Evolutionary conservation across 1,284 basidiomycete species (phyloP).

Genomic region (Cystobasidium slooffiae): DNA sequence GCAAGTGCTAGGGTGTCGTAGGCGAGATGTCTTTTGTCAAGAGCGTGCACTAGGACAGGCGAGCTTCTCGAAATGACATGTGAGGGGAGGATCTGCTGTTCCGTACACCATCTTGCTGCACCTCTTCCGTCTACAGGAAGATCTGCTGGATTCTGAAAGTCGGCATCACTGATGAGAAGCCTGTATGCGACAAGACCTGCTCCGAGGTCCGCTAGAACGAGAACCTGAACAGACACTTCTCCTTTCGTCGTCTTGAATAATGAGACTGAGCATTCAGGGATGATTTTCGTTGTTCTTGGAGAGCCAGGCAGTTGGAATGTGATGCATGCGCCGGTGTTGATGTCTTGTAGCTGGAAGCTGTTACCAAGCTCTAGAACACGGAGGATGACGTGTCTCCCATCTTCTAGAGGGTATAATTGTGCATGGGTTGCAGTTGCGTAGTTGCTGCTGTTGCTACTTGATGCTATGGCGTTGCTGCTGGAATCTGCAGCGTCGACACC

Average conservation of each 20-base stretch:
- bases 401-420: constrained; percentile 7
- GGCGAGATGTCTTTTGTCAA: background rate
- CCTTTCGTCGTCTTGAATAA: background rate
- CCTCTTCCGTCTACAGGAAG: constrained; percentile 9
- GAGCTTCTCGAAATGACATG: constrained; percentile 16
- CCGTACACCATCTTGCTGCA: constrained; percentile 9
- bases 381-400: constrained; percentile 11
- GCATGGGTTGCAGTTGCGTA: constrained; percentile 13
- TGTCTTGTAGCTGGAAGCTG: constrained; percentile 9
- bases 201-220: constrained; percentile 17
- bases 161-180: background rate
- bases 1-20: constrained; percentile 21
- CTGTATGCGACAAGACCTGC: constrained; percentile 29
- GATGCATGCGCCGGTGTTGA: background rate
- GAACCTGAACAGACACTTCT: constrained; percentile 1
- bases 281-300: constrained; percentile 7
- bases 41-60: constrained; percentile 8
- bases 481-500: constrained; percentile 17
- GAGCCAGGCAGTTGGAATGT: constrained; percentile 25
- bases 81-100: constrained; percentile 18
- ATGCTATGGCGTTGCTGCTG: constrained; percentile 3
- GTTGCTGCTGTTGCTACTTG: constrained; percentile 3
- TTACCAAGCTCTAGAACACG: constrained; percentile 21
- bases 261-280: constrained; percentile 20
- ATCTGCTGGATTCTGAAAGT: constrained; percentile 5